A percentile compares a stretch with the other conserved stretches of the same genome.
These are phyloP conservation scores for Firmiana major DNA, from an alignment of 345 rosid species.

Conservation along the genomic window DNA sequence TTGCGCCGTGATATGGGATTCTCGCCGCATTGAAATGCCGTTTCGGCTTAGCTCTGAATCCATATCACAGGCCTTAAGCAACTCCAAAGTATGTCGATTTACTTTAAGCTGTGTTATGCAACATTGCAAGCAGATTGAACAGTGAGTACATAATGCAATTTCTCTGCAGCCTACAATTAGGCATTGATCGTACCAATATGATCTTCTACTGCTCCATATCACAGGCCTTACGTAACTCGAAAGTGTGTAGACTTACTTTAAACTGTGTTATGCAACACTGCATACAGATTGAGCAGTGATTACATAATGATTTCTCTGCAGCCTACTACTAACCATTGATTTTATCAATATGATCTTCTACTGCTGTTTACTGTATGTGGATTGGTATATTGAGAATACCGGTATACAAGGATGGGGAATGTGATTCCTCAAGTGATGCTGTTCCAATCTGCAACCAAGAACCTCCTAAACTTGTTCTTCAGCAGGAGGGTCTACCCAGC, in stretches of 20 bases:
- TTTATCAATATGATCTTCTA: not conserved
- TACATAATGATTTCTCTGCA: not conserved
- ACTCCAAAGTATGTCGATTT: too few species aligned
- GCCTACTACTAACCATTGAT: not conserved
- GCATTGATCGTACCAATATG: not conserved
- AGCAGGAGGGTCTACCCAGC: conserved; percentile 23
- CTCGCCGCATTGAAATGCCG: too few species aligned
- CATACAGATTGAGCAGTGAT: not conserved
- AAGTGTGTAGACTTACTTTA: too few species aligned
- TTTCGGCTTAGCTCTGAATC: too few species aligned
- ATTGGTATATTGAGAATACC: not conserved
- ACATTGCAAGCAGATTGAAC: not conserved
- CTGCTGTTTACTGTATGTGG: not conserved
- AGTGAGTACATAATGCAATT: not conserved
- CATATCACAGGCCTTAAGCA: too few species aligned
- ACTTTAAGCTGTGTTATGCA: not conserved
- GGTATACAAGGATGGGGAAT: not conserved
- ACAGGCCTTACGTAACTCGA: too few species aligned
- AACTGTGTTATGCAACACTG: not conserved
- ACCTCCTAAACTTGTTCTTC: conserved; percentile 1
- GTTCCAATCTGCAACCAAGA: not conserved
- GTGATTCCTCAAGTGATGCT: not conserved
- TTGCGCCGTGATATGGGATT: too few species aligned
- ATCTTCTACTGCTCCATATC: not conserved
- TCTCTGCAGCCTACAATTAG: not conserved